Percentiles rank a stretch among this genome's conserved stretches.
phyloP scores from a whole-genome alignment of 306 rosid genomes.

The Elaeagnus macrophylla region DNA sequence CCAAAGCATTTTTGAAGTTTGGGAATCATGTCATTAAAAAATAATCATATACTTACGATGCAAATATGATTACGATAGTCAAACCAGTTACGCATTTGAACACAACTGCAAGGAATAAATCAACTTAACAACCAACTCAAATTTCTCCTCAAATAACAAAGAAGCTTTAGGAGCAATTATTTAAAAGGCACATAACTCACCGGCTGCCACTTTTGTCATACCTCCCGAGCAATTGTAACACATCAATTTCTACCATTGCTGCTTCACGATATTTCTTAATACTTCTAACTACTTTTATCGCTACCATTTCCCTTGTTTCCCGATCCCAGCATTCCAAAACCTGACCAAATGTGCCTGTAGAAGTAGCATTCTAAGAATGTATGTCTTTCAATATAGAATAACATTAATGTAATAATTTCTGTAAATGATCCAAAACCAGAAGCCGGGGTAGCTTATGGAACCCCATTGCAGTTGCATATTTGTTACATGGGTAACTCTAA shows the following conservation, averaged over 20 bases:
- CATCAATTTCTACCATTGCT: constrained; percentile 77
- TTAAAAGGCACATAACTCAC: constrained; percentile 27
- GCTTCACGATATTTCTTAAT: constrained; percentile 75
- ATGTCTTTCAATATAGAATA: background rate
- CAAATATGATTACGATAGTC: constrained; percentile 97
- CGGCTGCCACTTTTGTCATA: constrained; percentile 67
- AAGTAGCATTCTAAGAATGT: constrained; percentile 7
- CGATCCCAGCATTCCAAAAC: constrained; percentile 91
- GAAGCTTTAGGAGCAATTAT: constrained; percentile 8
- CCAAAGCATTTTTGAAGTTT: constrained; percentile 21
- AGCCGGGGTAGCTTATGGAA: too few relatives aligned
- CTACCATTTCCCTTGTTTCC: constrained; percentile 81
- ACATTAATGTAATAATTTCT: background rate
- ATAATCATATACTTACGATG: constrained; percentile 52
- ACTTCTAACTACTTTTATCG: constrained; percentile 74
- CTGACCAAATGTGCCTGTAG: constrained; percentile 66
- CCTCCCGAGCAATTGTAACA: constrained; percentile 68
- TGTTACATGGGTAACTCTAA: too few relatives aligned
- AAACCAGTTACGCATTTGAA: constrained; percentile 94
- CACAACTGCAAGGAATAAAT: constrained; percentile 92
- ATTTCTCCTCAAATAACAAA: constrained; percentile 11
- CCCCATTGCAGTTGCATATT: too few relatives aligned
- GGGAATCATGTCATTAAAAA: constrained; percentile 30
- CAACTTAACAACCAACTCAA: constrained; percentile 41
- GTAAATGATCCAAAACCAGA: background rate